Evolutionary conservation across 2,329 filamentous ascomycete species (phyloP).

Genomic region (Domatiomyces globalis): DNA sequence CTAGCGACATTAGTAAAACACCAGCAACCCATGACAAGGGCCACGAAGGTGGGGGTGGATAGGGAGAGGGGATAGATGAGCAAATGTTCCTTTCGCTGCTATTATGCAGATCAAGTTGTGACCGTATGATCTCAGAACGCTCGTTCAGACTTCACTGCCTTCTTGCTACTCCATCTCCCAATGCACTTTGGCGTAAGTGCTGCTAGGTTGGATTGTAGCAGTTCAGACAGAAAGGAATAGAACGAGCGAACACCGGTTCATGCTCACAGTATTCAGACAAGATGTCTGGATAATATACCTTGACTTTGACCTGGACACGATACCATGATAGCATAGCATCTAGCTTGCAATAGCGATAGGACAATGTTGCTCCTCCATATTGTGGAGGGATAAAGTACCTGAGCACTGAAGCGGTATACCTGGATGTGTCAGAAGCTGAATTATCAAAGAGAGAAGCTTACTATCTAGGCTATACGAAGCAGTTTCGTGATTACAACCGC

Average conservation of each 20-base stretch:
- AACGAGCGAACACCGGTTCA: not conserved
- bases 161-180: not conserved
- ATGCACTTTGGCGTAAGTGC: not conserved
- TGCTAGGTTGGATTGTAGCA: not conserved
- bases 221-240: not conserved
- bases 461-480: not conserved
- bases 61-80: slow-evolving; percentile 41
- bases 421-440: not conserved
- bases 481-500: too few species aligned
- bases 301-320: not conserved
- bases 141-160: not conserved
- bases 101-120: slow-evolving; percentile 97
- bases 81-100: slow-evolving; percentile 99
- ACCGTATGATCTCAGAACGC: slow-evolving; percentile 80
- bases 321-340: not conserved
- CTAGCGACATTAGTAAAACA: slow-evolving; percentile 1
- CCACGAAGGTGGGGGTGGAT: slow-evolving; percentile 10
- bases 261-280: not conserved
- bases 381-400: not conserved
- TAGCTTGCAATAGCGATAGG: not conserved
- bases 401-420: not conserved
- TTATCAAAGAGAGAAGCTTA: not conserved
- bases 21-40: not conserved
- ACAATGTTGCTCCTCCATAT: not conserved
- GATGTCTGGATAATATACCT: not conserved